phyloP scores from a whole-genome alignment of 495 filamentous ascomycete genomes.

The Penicillium cosmopolitanum region DNA sequence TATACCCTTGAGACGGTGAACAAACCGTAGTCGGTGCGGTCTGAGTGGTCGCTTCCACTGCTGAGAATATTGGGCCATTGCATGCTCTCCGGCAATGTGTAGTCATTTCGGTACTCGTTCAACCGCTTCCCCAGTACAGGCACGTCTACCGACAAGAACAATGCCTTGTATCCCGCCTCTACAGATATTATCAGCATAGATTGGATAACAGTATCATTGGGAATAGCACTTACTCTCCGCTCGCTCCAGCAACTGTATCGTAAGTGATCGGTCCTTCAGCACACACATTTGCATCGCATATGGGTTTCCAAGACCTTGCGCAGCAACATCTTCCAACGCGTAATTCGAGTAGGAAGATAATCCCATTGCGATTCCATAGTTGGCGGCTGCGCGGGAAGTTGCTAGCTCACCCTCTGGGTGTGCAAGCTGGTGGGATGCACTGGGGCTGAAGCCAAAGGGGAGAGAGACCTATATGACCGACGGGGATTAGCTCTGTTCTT shows the following conservation, averaged over 20 bases:
- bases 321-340: conserved; percentile 54
- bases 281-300: conserved; percentile 83
- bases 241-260: conserved; percentile 80
- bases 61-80: conserved; percentile 39
- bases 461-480: conserved; percentile 56
- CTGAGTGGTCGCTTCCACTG: conserved; percentile 30
- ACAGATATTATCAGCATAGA: conserved; percentile 40
- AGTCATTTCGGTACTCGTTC: conserved; percentile 50
- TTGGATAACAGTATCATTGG: background rate
- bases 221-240: conserved; percentile 60
- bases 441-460: conserved; percentile 87
- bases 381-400: conserved; percentile 75
- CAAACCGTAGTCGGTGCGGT: conserved; percentile 38
- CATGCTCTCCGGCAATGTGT: conserved; percentile 42
- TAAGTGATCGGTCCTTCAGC: conserved; percentile 85
- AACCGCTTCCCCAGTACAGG: conserved; percentile 74
- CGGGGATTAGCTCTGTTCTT: background rate
- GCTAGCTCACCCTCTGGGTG: conserved; percentile 83
- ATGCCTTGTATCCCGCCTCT: conserved; percentile 81
- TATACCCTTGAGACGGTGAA: background rate
- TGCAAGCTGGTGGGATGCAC: conserved; percentile 84
- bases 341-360: conserved; percentile 58
- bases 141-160: conserved; percentile 95
- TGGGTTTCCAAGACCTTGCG: conserved; percentile 42
- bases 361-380: conserved; percentile 67